Base-by-base conservation (phyloP, 1,284 basidiomycete species). In the Ganoderma meredithae region DNA sequence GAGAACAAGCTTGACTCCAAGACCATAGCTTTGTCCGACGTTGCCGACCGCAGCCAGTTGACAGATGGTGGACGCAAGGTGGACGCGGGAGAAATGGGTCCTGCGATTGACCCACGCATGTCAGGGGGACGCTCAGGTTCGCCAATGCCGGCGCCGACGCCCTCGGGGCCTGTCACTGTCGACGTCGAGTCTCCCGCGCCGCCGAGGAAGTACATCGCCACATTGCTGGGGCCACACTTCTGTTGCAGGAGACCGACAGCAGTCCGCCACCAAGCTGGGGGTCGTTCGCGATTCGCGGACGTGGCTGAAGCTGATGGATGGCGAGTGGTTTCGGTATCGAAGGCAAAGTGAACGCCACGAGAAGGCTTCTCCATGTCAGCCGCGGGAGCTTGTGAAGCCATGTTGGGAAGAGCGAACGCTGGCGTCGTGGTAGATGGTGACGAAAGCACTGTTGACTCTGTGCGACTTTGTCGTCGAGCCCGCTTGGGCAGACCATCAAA, bases 401-500 rank as follows among this genome's bases (percentile, higher is more conserved):
- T 9, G 49, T 27, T 9, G 1, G 62, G 12, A 3, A 63, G 49
- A n/a, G 59, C 52, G 40, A 66, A 67, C 0, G 62, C 56, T 9
- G 67, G 67, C 0, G 27, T 47, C 0, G 64, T 59, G 1, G 68
- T 65, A 9, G 68, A 59, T 10, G 65, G 64, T 1, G 53, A 63
- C 9, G 62, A 27, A 15, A 33, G 41, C 4, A 53, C 40, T 12
- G 59, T 19, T 13, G 66, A 59, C 6, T 67, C 68, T n/a, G 65
- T 19, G 6, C 65, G 61, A 41, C 49, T 25, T 27, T 65, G 39
- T 22, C 71, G 66, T 19, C 68, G 49, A 17, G 68, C 39, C 36
- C 71, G 71, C 4, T 70, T 71, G 22, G 81, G 81, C 15, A 91
- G 82, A 12, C 84, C 82, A 70, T 90, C 87, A 65, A 91, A 90